phyloP scores from a whole-genome alignment of 2,329 filamentous ascomycete species.

The Clonostachys sp. region DNA sequence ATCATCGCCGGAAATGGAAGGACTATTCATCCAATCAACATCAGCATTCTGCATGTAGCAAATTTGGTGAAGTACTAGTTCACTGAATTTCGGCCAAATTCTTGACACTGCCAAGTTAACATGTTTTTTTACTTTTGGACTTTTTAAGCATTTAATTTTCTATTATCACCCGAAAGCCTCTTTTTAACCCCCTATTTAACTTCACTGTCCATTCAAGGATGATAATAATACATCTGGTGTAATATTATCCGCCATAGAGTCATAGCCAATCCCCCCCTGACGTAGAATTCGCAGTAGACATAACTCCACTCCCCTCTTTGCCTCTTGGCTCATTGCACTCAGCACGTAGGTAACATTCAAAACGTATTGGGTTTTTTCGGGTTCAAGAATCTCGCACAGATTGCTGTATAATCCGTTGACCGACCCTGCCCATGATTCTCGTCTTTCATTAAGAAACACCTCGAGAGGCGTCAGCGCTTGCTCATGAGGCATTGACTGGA shows the following conservation, averaged over 20 bases:
- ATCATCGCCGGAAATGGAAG: neutral
- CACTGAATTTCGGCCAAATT: neutral
- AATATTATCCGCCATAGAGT: neutral
- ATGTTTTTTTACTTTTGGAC: neutral
- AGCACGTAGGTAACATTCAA: neutral
- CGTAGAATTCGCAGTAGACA: constrained; percentile 1
- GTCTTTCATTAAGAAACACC: neutral
- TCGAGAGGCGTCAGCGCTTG: neutral
- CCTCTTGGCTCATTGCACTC: constrained; percentile 1
- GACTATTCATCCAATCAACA: neutral
- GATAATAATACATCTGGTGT: neutral
- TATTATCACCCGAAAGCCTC: neutral
- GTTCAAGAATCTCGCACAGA: neutral
- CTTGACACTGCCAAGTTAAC: neutral
- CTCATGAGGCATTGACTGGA: neutral
- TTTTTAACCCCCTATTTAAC: neutral
- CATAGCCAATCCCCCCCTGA: neutral
- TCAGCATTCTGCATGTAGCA: neutral
- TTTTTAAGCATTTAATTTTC: neutral
- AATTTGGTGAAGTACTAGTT: neutral
- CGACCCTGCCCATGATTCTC: neutral
- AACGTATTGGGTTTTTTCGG: neutral
- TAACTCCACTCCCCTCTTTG: constrained; percentile 1
- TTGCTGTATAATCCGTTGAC: neutral
- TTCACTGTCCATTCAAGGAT: neutral